Evolutionary conservation across 192 early-diverging fungal species (phyloP).

Genomic region (Entomortierella lignicola): DNA sequence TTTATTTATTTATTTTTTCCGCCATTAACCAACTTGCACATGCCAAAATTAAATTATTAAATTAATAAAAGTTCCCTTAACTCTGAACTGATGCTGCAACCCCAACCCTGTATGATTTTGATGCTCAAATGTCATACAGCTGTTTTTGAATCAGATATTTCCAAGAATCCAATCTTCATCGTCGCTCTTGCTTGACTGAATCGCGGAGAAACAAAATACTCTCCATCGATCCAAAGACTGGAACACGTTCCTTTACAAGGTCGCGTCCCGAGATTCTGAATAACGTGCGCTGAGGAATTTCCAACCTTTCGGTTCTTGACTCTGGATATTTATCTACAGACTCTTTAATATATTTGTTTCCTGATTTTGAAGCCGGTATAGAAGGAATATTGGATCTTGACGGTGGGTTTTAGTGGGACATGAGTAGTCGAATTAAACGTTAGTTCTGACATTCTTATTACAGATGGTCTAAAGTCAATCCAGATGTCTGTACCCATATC

Average conservation of each 20-base stretch:
- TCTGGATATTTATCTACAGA: neutral
- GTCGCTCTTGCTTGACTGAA: constrained; percentile 14
- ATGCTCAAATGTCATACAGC: neutral
- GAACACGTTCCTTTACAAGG: constrained; percentile 21
- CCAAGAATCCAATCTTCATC: constrained; percentile 19
- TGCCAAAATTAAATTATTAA: no score
- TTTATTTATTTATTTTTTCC: no score
- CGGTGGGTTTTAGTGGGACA: neutral
- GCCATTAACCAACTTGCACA: no score
- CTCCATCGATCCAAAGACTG: constrained; percentile 12
- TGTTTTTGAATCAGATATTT: constrained; percentile 33
- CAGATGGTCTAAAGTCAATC: neutral
- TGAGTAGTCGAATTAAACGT: neutral
- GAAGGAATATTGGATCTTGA: neutral
- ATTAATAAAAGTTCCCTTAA: no score
- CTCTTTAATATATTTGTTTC: neutral
- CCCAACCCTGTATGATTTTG: constrained; percentile 11
- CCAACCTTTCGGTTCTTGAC: neutral
- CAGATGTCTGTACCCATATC: constrained; percentile 3
- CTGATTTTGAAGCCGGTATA: neutral
- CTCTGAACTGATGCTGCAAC: constrained; percentile 16
- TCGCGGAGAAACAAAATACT: constrained; percentile 19
- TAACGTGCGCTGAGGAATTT: neutral
- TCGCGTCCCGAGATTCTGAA: constrained; percentile 23
- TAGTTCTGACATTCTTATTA: neutral